A percentile compares a stretch with the other conserved stretches of the same genome.
Conservation (phyloP, 805 yeast genomes). For the Cyberlindnera lachancei region DNA sequence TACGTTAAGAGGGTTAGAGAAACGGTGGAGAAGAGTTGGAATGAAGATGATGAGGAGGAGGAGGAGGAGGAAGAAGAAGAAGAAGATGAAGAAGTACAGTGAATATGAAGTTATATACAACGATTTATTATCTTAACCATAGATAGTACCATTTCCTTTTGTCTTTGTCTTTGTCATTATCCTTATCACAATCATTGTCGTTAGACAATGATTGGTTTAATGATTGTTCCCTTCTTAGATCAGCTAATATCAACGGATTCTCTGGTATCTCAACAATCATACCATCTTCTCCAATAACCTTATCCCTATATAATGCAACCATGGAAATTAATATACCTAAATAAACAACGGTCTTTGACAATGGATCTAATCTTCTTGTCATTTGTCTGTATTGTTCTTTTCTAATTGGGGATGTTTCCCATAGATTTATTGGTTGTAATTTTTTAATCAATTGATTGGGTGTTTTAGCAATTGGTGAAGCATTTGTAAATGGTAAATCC, state of each 20-base stretch:
- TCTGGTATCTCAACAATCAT: slow-evolving; percentile 31
- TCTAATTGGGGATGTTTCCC: slow-evolving; percentile 38
- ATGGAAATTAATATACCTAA: slow-evolving; percentile 38
- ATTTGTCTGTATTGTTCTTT: slow-evolving; percentile 37
- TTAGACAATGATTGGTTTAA: slow-evolving; percentile 10
- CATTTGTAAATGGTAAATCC: slow-evolving; percentile 51
- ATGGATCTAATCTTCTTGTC: slow-evolving; percentile 46
- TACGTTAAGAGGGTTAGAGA: slow-evolving; percentile 87
- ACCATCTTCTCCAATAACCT: slow-evolving; percentile 35
- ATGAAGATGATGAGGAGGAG: slow-evolving; percentile 62
- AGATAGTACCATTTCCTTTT: slow-evolving; percentile 21
- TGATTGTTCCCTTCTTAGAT: slow-evolving; percentile 23
- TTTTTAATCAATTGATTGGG: slow-evolving; percentile 19
- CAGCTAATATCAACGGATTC: slow-evolving; percentile 30
- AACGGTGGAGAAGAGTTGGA: slow-evolving; percentile 93
- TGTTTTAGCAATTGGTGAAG: slow-evolving; percentile 21
- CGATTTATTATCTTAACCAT: slow-evolving; percentile 22
- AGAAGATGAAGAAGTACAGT: not conserved
- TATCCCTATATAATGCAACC: slow-evolving; percentile 51
- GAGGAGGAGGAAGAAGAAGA: slow-evolving; percentile 34
- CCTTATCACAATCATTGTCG: slow-evolving; percentile 5
- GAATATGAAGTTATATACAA: too few relatives aligned
- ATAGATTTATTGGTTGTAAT: slow-evolving; percentile 32
- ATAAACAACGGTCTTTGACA: slow-evolving; percentile 46
- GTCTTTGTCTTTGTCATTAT: not conserved